Percentiles rank a stretch among this genome's conserved stretches.
These are phyloP conservation scores for Colletotrichum sp. DNA, from an alignment of 2,329 filamentous ascomycete genomes.

Conservation along the genomic window DNA sequence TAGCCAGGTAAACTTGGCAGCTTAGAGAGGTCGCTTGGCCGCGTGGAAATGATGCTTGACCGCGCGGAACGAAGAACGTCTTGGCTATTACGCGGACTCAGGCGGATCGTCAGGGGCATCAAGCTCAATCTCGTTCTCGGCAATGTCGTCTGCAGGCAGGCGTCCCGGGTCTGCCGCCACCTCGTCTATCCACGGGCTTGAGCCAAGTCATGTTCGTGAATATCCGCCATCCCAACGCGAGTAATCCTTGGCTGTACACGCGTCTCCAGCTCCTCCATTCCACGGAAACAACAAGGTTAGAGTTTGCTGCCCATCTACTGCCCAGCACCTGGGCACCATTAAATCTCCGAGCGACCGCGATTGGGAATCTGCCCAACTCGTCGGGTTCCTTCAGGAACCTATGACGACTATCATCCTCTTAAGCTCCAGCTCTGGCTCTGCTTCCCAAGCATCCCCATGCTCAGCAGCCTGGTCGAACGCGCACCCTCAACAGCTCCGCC, in stretches of 20 bases:
- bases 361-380: not conserved
- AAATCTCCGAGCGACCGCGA: not conserved
- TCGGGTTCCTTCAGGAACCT: not conserved
- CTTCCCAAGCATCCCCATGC: not conserved
- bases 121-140: not conserved
- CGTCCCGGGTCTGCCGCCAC: not conserved
- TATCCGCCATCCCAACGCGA: not conserved
- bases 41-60: not conserved
- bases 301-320: not conserved
- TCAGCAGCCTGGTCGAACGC: not conserved
- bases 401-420: not conserved
- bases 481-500: not conserved
- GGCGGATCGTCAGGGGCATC: not conserved
- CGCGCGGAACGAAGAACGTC: accelerated
- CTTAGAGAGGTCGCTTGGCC: not conserved
- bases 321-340: not conserved
- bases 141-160: not conserved
- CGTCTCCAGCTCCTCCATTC: not conserved
- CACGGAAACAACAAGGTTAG: not conserved
- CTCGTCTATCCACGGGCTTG: not conserved
- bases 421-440: not conserved
- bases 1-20: not conserved
- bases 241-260: not conserved
- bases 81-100: not conserved
- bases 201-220: not conserved